These are phyloP conservation scores for Pichiaceae sp. DNA, from an alignment of 1,139 yeast genomes.

Conservation along the genomic window DNA sequence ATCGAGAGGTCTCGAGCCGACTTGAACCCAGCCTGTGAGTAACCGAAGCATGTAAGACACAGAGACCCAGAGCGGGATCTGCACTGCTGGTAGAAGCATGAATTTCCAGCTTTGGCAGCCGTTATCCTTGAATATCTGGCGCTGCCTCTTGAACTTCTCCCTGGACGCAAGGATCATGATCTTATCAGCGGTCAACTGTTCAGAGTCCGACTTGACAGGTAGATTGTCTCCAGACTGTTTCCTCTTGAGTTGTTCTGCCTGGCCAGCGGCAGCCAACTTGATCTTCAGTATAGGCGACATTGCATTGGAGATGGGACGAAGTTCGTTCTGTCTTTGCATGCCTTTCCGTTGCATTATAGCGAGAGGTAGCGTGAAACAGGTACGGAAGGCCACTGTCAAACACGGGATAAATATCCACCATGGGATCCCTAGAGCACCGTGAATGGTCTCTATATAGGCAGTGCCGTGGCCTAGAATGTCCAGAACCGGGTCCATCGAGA, in stretches of 20 bases:
- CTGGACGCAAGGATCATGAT: slow-evolving; percentile 64
- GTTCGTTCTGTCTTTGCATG: slow-evolving; percentile 58
- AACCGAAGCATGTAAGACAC: slow-evolving; percentile 71
- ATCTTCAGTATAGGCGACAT: slow-evolving; percentile 68
- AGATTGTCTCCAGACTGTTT: slow-evolving; percentile 6
- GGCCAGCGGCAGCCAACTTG: slow-evolving; percentile 55
- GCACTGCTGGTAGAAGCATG: slow-evolving; percentile 61
- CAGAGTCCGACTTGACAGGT: slow-evolving; percentile 22
- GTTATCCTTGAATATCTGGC: slow-evolving; percentile 53
- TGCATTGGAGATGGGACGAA: slow-evolving; percentile 63
- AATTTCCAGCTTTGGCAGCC: slow-evolving; percentile 79
- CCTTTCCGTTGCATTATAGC: slow-evolving; percentile 66
- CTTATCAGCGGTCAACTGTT: slow-evolving; percentile 65
- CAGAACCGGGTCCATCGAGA: slow-evolving; percentile 13
- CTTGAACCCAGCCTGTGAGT: slow-evolving; percentile 63
- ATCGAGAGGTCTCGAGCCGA: slow-evolving; percentile 45
- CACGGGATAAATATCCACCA: slow-evolving; percentile 82
- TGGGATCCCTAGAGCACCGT: slow-evolving; percentile 53
- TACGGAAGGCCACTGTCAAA: slow-evolving; percentile 57
- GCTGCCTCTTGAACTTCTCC: slow-evolving; percentile 71
- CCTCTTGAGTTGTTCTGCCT: slow-evolving; percentile 23
- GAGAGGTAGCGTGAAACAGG: slow-evolving; percentile 66
- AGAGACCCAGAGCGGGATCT: slow-evolving; percentile 82
- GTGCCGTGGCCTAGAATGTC: slow-evolving; percentile 14
- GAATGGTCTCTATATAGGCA: slow-evolving; percentile 34